These are phyloP conservation scores for Arctium minus DNA, from an alignment of 129 eudicot genomes.

Conservation along the genomic window DNA sequence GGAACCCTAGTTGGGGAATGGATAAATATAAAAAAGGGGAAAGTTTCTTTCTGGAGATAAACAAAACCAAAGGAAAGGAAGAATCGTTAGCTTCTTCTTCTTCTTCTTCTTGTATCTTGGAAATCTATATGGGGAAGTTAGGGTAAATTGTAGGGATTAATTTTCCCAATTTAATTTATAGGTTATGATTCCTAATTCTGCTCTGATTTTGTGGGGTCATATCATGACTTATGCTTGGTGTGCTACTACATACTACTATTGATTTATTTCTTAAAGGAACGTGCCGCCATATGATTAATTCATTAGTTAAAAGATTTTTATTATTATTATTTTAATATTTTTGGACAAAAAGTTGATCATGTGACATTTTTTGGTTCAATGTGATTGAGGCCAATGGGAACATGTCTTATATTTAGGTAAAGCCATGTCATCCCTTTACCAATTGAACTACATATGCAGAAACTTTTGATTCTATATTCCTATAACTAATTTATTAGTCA, in stretches of 20 bases:
- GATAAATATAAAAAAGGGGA: slow-evolving; percentile 12
- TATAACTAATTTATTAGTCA: neutral
- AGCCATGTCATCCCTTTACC: no score
- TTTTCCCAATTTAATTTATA: slow-evolving; percentile 10
- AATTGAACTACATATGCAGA: no score
- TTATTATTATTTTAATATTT: no score
- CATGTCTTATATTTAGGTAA: no score
- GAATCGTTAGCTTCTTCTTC: slow-evolving; percentile 20
- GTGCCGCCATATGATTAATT: slow-evolving; percentile 20
- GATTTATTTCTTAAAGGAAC: no score
- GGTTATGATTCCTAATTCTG: slow-evolving; percentile 20
- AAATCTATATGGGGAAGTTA: slow-evolving; percentile 11
- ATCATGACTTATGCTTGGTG: slow-evolving; percentile 17
- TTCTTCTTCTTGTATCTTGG: neutral
- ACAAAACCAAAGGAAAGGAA: neutral
- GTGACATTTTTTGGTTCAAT: no score
- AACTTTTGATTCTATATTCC: neutral
- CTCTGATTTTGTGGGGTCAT: slow-evolving; percentile 32
- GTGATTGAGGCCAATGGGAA: no score
- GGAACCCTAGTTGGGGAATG: slow-evolving; percentile 30
- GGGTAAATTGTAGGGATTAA: slow-evolving; percentile 3
- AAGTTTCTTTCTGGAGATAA: slow-evolving; percentile 3
- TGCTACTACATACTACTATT: neutral
- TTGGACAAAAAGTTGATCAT: no score
- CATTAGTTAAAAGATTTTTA: neutral